Conservation (phyloP, 1,139 yeast genomes). For the Candida pseudoviswanathii region DNA sequence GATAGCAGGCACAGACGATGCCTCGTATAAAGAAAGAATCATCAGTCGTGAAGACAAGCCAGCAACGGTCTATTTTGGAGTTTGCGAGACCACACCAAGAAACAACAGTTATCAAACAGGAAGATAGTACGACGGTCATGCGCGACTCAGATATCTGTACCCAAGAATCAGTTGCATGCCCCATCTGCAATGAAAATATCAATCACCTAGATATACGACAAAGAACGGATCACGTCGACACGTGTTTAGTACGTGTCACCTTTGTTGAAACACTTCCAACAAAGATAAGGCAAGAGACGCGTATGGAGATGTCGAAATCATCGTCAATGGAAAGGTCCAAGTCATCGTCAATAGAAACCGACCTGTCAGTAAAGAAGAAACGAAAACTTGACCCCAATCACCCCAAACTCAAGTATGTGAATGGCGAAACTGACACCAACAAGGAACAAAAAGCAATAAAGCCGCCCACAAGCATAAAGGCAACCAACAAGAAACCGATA, state of each 20-base stretch:
- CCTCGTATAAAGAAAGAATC: slow-evolving; percentile 2
- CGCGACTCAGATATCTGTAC: neutral
- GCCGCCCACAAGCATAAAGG: slow-evolving; percentile 23
- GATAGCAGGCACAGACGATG: neutral
- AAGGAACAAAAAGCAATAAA: slow-evolving; percentile 19
- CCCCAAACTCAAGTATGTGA: slow-evolving; percentile 21
- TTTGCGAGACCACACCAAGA: neutral
- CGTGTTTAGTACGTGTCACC: slow-evolving; percentile 37
- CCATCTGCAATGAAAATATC: slow-evolving; percentile 20
- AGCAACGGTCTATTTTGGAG: slow-evolving; percentile 9
- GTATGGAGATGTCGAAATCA: too few species aligned
- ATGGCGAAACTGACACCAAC: slow-evolving; percentile 12
- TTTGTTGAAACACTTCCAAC: slow-evolving; percentile 12
- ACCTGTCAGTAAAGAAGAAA: slow-evolving; percentile 16
- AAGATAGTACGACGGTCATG: neutral
- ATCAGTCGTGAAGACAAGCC: neutral
- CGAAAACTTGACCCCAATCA: slow-evolving; percentile 16
- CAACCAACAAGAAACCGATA: slow-evolving; percentile 37
- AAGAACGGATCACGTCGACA: slow-evolving; percentile 61
- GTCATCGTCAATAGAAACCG: slow-evolving; percentile 3
- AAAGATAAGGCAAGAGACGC: neutral
- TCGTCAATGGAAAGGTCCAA: too few species aligned
- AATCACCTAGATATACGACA: slow-evolving; percentile 28
- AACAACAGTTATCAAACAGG: slow-evolving; percentile 12
- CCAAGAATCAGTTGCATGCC: slow-evolving; percentile 17